Evolutionary conservation across 345 rosid species (phyloP).

Genomic region (Arabis hirsuta): DNA sequence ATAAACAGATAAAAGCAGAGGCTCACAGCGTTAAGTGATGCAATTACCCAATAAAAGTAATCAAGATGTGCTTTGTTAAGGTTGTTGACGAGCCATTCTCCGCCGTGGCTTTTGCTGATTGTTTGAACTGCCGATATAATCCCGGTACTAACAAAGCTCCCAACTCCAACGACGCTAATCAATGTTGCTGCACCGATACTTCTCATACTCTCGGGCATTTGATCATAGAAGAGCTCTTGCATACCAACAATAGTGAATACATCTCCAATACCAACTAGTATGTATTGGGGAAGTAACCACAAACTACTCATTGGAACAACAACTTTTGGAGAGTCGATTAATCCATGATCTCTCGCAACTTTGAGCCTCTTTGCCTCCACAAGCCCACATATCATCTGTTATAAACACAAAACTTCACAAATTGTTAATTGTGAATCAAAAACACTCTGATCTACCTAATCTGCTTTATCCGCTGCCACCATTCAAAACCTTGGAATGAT

Average conservation of each 20-base stretch:
- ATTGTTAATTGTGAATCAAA: neutral
- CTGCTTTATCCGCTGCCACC: neutral
- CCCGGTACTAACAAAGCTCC: conserved; percentile 71
- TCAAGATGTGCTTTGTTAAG: conserved; percentile 68
- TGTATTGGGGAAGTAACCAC: conserved; percentile 90
- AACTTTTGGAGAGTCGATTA: conserved; percentile 56
- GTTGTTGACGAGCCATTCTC: conserved; percentile 72
- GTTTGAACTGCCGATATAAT: conserved; percentile 61
- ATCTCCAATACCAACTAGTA: conserved; percentile 63
- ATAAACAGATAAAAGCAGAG: conserved; percentile 55
- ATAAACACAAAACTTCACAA: conserved; percentile 20
- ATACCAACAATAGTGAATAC: conserved; percentile 76
- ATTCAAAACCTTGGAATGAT: neutral
- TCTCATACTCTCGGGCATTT: conserved; percentile 83
- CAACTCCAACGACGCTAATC: conserved; percentile 66
- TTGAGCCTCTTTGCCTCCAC: conserved; percentile 70
- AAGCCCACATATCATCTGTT: conserved; percentile 53
- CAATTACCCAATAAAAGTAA: conserved; percentile 72
- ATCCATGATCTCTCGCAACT: conserved; percentile 57
- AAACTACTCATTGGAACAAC: conserved; percentile 70
- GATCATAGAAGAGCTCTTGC: conserved; percentile 87
- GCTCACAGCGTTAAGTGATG: conserved; percentile 62
- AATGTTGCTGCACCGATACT: conserved; percentile 86
- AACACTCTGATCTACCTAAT: neutral
- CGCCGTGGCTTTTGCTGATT: conserved; percentile 48